Evolutionary conservation across 345 rosid species (phyloP).

Genomic region (Firmiana major): DNA sequence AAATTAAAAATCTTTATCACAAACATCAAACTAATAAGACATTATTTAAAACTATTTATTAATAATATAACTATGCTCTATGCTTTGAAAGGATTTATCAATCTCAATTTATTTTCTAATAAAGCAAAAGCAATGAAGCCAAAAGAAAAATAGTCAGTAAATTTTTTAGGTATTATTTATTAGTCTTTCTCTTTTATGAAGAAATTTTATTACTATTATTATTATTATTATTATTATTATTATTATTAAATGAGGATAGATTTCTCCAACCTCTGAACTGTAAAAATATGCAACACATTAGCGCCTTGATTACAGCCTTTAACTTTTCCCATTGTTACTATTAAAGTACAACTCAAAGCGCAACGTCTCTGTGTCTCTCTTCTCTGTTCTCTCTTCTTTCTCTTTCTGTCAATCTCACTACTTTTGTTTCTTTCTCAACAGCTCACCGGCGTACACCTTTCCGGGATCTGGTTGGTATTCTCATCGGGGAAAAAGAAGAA

Average conservation of each 20-base stretch:
- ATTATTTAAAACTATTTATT: background rate
- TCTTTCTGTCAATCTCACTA: background rate
- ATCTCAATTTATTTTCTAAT: too few relatives aligned
- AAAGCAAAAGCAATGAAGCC: too few relatives aligned
- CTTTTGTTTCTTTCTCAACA: background rate
- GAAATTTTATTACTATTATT: background rate
- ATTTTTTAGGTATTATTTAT: too few relatives aligned
- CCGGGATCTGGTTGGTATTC: constrained; percentile 33
- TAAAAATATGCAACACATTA: background rate
- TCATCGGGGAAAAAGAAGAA: constrained; percentile 20
- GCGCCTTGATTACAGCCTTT: constrained; percentile 1
- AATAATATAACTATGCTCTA: too few relatives aligned
- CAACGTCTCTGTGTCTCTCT: background rate
- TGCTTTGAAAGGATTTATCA: too few relatives aligned
- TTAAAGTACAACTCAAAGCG: background rate
- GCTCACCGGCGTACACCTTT: constrained; percentile 26
- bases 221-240: background rate
- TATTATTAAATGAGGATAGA: background rate
- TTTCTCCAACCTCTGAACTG: background rate
- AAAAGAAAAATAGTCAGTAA: too few relatives aligned
- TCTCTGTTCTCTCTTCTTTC: background rate
- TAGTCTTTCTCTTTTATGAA: background rate
- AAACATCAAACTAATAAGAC: background rate
- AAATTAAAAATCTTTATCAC: background rate
- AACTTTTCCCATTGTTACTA: background rate